Percentiles rank a stretch among this genome's conserved stretches.
Conservation (phyloP, 192 early-diverging fungal species). For the Linnemannia zychae region DNA sequence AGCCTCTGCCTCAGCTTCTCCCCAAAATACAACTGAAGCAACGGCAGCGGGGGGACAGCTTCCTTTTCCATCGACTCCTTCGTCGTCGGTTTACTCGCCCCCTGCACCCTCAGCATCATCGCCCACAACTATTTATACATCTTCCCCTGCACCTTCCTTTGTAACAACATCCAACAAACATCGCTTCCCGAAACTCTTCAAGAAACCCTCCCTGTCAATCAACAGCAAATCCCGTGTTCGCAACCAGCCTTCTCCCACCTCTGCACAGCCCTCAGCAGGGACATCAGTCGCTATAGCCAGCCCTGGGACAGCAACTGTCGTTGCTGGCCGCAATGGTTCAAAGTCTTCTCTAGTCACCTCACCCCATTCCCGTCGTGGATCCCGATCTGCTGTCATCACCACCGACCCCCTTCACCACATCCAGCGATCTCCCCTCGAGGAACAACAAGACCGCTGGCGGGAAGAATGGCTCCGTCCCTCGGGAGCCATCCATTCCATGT, state of each 20-base stretch:
- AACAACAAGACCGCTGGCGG: conserved; percentile 42
- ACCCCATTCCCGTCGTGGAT: neutral
- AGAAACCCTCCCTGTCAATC: conserved; percentile 11
- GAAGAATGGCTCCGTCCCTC: conserved; percentile 53
- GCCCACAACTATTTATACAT: neutral
- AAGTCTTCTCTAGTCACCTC: neutral
- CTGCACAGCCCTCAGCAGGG: neutral
- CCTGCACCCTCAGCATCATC: conserved; percentile 9
- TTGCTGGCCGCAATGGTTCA: neutral
- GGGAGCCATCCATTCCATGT: conserved; percentile 44
- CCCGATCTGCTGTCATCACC: neutral
- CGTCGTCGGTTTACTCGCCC: conserved; percentile 8
- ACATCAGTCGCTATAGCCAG: neutral
- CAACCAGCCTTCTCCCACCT: neutral
- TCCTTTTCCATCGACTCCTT: neutral
- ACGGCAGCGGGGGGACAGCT: neutral
- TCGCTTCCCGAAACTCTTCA: conserved; percentile 13
- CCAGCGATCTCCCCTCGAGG: conserved; percentile 11
- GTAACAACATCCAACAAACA: neutral
- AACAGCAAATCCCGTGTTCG: neutral
- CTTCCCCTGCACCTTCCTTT: neutral
- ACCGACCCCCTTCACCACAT: neutral
- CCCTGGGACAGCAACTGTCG: neutral
- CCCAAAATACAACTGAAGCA: no score
- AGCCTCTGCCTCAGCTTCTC: conserved; percentile 6